These are phyloP conservation scores for Phytophthora citricola DNA, from an alignment of 352 stramenopile species.

Conservation along the genomic window DNA sequence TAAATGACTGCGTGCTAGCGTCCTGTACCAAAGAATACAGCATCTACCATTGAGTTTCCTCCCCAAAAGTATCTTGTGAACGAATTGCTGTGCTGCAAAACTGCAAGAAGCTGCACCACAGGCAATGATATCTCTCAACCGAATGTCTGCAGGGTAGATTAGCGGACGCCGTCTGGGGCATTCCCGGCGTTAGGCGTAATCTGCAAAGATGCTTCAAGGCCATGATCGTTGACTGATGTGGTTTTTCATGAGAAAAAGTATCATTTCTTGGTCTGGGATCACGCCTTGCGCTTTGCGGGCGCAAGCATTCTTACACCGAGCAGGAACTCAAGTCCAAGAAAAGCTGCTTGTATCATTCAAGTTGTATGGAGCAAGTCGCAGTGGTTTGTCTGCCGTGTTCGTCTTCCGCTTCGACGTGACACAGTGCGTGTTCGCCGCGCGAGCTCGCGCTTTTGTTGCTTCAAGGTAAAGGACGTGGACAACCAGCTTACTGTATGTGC, in stretches of 20 bases:
- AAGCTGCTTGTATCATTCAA: too few species aligned
- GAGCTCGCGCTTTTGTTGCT: neutral
- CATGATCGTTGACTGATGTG: constrained; percentile 17
- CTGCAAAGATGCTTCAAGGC: neutral
- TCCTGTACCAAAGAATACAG: constrained; percentile 43
- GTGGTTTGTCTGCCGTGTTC: neutral
- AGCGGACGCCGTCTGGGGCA: neutral
- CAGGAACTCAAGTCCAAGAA: neutral
- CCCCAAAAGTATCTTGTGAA: constrained; percentile 6
- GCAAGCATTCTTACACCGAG: constrained; percentile 9
- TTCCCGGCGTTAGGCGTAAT: constrained; percentile 10
- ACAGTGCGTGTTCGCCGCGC: constrained; percentile 6
- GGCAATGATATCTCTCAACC: constrained; percentile 15
- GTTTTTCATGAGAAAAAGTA: constrained; percentile 23
- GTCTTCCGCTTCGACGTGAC: constrained; percentile 1
- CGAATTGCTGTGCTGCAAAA: constrained; percentile 6
- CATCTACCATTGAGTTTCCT: constrained; percentile 22
- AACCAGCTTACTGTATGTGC: neutral
- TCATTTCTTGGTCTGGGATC: constrained; percentile 13
- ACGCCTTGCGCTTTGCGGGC: constrained; percentile 3
- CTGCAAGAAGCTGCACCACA: neutral
- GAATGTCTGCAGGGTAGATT: constrained; percentile 9
- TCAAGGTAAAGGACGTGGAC: constrained; percentile 9
- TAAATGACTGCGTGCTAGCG: constrained; percentile 32
- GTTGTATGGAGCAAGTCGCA: neutral